Percentiles rank a stretch among this genome's conserved stretches.
Conservation (phyloP, 441 rosid genomes). For the Eugenia klotzschiana region DNA sequence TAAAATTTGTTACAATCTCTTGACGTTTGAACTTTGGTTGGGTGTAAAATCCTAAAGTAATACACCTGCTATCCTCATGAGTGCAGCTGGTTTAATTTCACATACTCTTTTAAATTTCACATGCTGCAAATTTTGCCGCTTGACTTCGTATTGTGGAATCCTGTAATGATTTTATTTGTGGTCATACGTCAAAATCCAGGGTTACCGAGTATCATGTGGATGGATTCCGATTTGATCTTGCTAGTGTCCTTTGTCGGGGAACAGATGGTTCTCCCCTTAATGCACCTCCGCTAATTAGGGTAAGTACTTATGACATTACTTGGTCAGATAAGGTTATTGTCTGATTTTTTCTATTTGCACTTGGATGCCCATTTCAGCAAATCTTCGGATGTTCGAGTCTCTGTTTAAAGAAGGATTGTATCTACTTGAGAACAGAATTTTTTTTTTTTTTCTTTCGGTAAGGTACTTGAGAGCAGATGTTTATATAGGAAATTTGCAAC, state of each 20-base stretch:
- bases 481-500: neutral
- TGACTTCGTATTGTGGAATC: neutral
- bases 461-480: neutral
- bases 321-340: neutral
- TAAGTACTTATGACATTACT: conserved; percentile 10
- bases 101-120: neutral
- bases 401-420: neutral
- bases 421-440: neutral
- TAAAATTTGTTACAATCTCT: neutral
- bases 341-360: neutral
- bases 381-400: neutral
- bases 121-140: neutral
- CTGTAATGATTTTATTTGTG: neutral
- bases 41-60: neutral
- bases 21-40: neutral
- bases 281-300: conserved; percentile 78
- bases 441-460: too few species aligned
- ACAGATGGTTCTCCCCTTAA: conserved; percentile 76
- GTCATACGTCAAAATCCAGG: conserved; percentile 24
- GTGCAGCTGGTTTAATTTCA: neutral
- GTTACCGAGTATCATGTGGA: conserved; percentile 78
- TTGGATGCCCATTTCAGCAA: neutral
- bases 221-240: conserved; percentile 93
- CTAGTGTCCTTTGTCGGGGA: conserved; percentile 89
- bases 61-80: neutral